phyloP scores from a whole-genome alignment of 148 eudicot species.

The Chenopodium formosanum region DNA sequence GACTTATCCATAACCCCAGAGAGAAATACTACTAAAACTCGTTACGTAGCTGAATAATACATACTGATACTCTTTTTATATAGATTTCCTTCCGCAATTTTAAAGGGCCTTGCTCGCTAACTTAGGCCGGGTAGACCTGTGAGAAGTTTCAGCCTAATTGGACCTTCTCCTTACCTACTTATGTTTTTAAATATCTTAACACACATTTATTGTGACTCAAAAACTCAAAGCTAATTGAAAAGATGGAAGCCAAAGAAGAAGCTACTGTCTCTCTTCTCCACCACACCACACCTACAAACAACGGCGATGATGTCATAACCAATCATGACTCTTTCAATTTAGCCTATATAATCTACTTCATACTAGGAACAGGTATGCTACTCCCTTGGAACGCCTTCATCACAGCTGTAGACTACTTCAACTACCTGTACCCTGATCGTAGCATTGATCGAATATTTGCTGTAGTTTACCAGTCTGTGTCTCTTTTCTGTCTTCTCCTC shows the following conservation, averaged over 20 bases:
- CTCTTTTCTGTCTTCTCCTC: slow-evolving; percentile 36
- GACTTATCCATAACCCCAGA: too few species aligned
- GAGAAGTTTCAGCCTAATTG: too few species aligned
- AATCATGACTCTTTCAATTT: slow-evolving; percentile 46
- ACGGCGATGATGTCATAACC: background rate
- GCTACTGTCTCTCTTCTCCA: background rate
- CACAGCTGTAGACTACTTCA: slow-evolving; percentile 73
- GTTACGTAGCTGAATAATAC: too few species aligned
- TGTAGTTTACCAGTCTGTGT: slow-evolving; percentile 42
- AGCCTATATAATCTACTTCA: slow-evolving; percentile 69
- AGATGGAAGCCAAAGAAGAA: background rate
- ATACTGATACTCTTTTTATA: too few species aligned
- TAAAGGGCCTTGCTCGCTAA: too few species aligned
- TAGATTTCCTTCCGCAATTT: too few species aligned
- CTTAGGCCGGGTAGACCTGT: too few species aligned
- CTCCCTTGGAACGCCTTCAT: slow-evolving; percentile 72
- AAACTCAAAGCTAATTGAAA: background rate
- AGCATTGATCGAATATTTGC: slow-evolving; percentile 58
- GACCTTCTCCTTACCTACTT: too few species aligned
- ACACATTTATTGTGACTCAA: background rate
- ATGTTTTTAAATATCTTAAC: too few species aligned
- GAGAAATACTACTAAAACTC: too few species aligned
- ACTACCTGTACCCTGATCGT: slow-evolving; percentile 58
- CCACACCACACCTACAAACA: background rate
- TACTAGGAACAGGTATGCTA: slow-evolving; percentile 46